These are phyloP conservation scores for Venturia nashicola DNA, from an alignment of 2,329 filamentous ascomycete genomes.

Conservation along the genomic window DNA sequence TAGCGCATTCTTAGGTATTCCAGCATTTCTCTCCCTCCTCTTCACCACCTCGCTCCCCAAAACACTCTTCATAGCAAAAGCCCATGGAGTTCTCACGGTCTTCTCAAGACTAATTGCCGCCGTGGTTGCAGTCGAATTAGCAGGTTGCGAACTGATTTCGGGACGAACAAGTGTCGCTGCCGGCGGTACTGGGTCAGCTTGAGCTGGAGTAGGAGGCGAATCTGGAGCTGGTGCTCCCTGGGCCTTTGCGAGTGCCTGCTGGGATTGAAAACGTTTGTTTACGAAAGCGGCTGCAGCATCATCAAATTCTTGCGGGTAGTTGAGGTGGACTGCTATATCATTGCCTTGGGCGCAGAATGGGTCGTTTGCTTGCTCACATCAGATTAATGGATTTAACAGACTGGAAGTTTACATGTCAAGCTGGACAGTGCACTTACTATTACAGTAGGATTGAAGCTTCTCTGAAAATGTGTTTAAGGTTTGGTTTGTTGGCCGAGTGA, in stretches of 20 bases:
- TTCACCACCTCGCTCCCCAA: neutral
- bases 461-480: neutral
- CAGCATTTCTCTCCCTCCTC: neutral
- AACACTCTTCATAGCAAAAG: neutral
- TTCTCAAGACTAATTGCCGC: neutral
- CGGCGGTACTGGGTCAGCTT: neutral
- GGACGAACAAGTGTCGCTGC: neutral
- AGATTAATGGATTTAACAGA: neutral
- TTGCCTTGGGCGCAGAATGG: neutral
- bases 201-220: neutral
- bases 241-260: neutral
- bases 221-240: neutral
- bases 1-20: neutral
- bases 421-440: neutral
- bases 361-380: neutral
- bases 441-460: neutral
- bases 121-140: neutral
- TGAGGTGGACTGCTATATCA: neutral
- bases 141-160: neutral
- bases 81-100: neutral
- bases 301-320: neutral
- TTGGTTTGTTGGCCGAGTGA: neutral
- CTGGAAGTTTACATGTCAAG: neutral
- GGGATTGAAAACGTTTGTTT: neutral
- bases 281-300: neutral